Evolutionary conservation across 176 grass and related monocot genomes (phyloP).

Genomic region (Oryza rufipogon): DNA sequence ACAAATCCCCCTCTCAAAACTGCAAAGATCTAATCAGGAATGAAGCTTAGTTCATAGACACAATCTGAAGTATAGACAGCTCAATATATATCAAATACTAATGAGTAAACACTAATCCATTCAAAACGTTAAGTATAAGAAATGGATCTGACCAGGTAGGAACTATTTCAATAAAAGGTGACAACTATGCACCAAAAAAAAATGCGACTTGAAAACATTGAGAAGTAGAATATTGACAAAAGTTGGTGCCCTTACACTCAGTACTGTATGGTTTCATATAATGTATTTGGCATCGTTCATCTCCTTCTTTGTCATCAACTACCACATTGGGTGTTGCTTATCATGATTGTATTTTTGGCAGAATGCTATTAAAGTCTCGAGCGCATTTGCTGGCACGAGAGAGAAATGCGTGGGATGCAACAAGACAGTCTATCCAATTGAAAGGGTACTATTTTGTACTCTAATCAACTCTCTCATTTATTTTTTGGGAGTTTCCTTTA

Average conservation of each 20-base stretch:
- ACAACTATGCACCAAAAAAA: not conserved
- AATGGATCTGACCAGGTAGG: conserved; percentile 29
- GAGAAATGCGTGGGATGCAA: conserved; percentile 94
- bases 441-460: conserved; percentile 70
- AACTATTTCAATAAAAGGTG: conserved; percentile 2
- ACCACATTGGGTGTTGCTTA: conserved; percentile 40
- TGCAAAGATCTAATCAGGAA: not conserved
- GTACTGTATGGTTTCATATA: not conserved
- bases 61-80: not conserved
- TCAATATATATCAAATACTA: not conserved
- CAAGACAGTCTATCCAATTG: conserved; percentile 93
- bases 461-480: conserved; percentile 20
- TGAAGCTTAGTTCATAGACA: not conserved
- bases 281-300: conserved; percentile 29
- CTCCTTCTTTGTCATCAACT: conserved; percentile 25
- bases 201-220: not conserved
- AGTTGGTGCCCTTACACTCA: not conserved
- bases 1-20: not conserved
- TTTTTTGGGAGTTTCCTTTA: conserved; percentile 26
- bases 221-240: conserved; percentile 28
- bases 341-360: conserved; percentile 51
- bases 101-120: not conserved
- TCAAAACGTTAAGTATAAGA: not conserved
- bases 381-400: conserved; percentile 87
- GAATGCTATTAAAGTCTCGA: conserved; percentile 86